These are phyloP conservation scores for Monosporascus sp. DNA, from an alignment of 2,329 filamentous ascomycete genomes.

Conservation along the genomic window DNA sequence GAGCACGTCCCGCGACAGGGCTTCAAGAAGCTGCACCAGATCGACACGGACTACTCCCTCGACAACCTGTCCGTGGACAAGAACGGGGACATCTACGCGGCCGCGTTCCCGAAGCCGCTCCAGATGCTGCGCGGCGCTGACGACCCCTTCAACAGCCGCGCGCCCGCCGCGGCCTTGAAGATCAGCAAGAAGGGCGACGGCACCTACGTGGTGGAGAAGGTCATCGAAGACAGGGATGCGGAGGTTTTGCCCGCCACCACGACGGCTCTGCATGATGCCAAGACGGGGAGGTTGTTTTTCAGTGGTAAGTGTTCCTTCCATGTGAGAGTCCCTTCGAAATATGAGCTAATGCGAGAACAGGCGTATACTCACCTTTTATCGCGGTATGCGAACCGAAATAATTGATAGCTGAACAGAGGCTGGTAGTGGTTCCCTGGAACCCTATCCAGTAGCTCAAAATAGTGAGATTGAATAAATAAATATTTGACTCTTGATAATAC, in stretches of 20 bases:
- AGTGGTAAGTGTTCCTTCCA: constrained; percentile 14
- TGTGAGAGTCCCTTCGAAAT: neutral
- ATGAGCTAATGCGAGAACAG: neutral
- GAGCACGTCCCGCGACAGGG: constrained; percentile 4
- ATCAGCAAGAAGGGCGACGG: constrained; percentile 11
- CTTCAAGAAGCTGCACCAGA: constrained; percentile 11
- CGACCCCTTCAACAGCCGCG: constrained; percentile 13
- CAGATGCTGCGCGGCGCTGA: constrained; percentile 9
- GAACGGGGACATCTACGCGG: constrained; percentile 20
- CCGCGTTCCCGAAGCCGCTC: constrained; percentile 14
- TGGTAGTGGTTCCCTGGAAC: too few species aligned
- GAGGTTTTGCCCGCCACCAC: constrained; percentile 21
- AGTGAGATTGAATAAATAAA: too few species aligned
- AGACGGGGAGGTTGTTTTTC: constrained; percentile 23
- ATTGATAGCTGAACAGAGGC: too few species aligned
- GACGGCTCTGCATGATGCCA: constrained; percentile 22
- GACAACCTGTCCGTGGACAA: constrained; percentile 23
- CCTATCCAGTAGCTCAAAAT: too few species aligned
- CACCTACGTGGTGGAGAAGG: constrained; percentile 17
- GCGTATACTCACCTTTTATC: neutral
- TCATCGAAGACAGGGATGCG: constrained; percentile 20
- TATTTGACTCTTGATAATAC: too few species aligned
- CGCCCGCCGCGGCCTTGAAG: constrained; percentile 15
- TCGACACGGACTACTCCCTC: constrained; percentile 16
- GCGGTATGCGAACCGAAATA: neutral